Evolutionary conservation across 2,329 filamentous ascomycete species (phyloP).

Genomic region (Penicillium fuscoglaucum): DNA sequence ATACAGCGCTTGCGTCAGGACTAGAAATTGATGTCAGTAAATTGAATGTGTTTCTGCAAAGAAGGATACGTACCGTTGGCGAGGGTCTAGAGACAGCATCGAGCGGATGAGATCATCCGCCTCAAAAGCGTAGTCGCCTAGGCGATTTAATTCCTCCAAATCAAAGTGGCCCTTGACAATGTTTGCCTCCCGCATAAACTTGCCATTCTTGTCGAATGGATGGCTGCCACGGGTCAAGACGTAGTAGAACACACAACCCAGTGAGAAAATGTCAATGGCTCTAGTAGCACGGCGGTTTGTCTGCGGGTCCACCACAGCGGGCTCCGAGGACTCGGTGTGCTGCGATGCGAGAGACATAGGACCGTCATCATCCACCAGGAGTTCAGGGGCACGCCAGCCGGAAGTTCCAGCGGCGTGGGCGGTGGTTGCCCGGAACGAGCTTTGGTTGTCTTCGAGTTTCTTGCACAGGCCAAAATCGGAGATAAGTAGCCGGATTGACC

Average conservation of each 20-base stretch:
- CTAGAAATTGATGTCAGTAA: background rate
- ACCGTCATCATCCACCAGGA: constrained; percentile 75
- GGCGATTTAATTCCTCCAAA: constrained; percentile 66
- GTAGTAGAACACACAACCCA: constrained; percentile 98
- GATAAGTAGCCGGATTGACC: constrained; percentile 80
- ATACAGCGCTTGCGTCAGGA: constrained; percentile 74
- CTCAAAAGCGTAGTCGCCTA: constrained; percentile 83
- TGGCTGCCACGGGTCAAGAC: constrained; percentile 91
- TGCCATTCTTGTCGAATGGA: constrained; percentile 90
- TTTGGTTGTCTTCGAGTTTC: constrained; percentile 91
- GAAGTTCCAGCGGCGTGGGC: constrained; percentile 90
- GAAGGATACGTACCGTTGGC: constrained; percentile 45
- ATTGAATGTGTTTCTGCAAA: background rate
- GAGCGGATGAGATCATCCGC: constrained; percentile 80
- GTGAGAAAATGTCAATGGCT: constrained; percentile 94
- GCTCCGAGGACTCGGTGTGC: constrained; percentile 48
- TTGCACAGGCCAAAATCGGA: constrained; percentile 98
- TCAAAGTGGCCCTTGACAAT: constrained; percentile 87
- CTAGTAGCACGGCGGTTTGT: constrained; percentile 81
- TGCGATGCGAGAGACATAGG: constrained; percentile 37
- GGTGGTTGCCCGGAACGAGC: constrained; percentile 90
- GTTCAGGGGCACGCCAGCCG: constrained; percentile 93
- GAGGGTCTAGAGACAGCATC: constrained; percentile 71
- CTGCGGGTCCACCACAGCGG: constrained; percentile 55
- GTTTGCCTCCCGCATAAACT: constrained; percentile 95